Evolutionary conservation across 768 basidiomycete genomes (phyloP), one percentile per base, ranked within the genome.

Genomic region (Suillus cothurnatus): DNA sequence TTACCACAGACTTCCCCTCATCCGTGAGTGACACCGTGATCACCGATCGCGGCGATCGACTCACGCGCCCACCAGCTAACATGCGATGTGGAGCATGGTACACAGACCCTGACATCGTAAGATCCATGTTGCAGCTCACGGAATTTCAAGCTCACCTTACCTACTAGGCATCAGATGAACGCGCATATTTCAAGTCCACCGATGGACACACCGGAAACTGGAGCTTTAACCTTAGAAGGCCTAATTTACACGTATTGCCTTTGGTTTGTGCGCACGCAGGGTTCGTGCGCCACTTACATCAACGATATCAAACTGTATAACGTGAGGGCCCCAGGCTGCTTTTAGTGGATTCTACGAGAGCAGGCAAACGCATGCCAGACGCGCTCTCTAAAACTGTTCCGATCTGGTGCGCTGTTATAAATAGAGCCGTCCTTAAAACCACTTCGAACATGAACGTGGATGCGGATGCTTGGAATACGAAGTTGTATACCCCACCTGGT

Each of bases 31-130:
- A n/a, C 31, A 59, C 26, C 38, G 8, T 12, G 3, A 61, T 8
- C 32, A 63, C 56, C 15, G 8, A n/a, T 23, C 38, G n/a, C 43
- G 53, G 19, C n/a, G 19, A 14, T 52, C 11, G 38, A 38, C 59
- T 62, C 32, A 64, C n/a, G 6, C 19, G 11, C n/a, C 28, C 15
- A 61, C 26, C 72, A 92, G 94, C 97, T 4, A 99, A 99, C 74
- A 84, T 95, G 71, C 86, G 97, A 28, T 97, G 95, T 71, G 97
- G 97, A 4, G 90, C 90, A 8, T 99, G 96, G 96, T 98, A 97
- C 74, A 87, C 90, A 7, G 84, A 94, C 70, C 92, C 94, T 23
- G 65, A 70, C 8, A 83, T 88, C 63, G 88, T 88, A 72, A 71
- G 26, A 38, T n/a, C 6, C 28, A 12, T 17, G 43, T 45, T 26